These are phyloP conservation scores for Arthrobotrys conoides DNA, from an alignment of 2,329 filamentous ascomycete species.

Conservation along the genomic window DNA sequence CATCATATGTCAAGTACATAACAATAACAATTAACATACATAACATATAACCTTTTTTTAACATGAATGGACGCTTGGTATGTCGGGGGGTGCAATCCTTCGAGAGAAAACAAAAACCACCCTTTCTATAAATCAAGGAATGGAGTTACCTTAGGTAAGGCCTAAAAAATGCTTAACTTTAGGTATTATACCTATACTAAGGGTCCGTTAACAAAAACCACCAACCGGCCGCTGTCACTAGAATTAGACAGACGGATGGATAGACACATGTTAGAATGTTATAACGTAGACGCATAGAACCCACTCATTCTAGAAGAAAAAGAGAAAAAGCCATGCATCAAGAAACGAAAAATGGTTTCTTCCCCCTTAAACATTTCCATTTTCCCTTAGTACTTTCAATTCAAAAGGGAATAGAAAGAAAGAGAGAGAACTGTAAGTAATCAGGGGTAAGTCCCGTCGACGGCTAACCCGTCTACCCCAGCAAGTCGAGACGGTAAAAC, in stretches of 20 bases:
- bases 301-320: constrained; percentile 9
- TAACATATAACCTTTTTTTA: not conserved
- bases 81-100: not conserved
- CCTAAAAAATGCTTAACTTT: not conserved
- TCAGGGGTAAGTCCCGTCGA: constrained; percentile 20
- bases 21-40: not conserved
- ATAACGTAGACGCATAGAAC: constrained; percentile 3
- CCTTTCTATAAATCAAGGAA: not conserved
- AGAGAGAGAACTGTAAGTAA: not conserved
- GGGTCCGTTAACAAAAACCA: not conserved
- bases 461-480: constrained; percentile 13
- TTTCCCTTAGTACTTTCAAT: not conserved
- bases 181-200: not conserved
- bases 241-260: too few species aligned
- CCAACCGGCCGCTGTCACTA: not conserved
- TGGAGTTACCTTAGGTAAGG: too few species aligned
- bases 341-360: not conserved
- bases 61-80: not conserved
- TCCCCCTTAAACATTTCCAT: constrained; percentile 1
- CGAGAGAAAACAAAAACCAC: not conserved
- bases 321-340: not conserved
- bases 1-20: not conserved
- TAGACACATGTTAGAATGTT: not conserved
- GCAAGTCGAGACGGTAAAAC: constrained; percentile 30
- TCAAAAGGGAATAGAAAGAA: not conserved